Base-by-base conservation (phyloP, 768 basidiomycete species). In the Xerocomus brunneocitrinus region DNA sequence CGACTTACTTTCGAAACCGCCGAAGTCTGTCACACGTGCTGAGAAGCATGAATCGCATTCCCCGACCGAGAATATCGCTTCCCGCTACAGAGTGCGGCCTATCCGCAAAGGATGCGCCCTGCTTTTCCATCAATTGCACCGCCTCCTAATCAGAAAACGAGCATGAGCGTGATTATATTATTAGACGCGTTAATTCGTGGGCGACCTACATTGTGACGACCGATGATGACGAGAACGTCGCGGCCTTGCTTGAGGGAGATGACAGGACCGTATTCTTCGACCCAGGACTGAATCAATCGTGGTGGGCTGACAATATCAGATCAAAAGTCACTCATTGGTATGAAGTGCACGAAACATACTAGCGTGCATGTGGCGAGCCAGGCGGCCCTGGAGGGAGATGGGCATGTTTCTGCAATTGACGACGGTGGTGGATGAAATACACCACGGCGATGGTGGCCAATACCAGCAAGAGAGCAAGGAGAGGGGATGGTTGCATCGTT, bases 81-180 rank as follows among this genome's bases (percentile, higher is more conserved):
- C 78, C 82, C 0, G 81, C 74, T 10, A 84, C 19, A 19, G 19
- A 19, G 19, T 19, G 19, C 19, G 19, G 19, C 19, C 19, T 19
- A 19, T 19, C 19, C 77, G 74, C 75, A 16, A 79, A 69, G 4
- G 60, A 58, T 0, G 76, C 78, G 0, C 82, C 82, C 54, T 83
- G 79, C 55, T 79, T 78, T 64, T 84, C 82, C 79, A 84, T 74
- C 47, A 84, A 76, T 10, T 83, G 79, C 0, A 79, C 71, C 0
- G 82, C 81, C 43, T 64, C 67, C 65, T 67, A 5, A 44, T 19
- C 19, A 19, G 19, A 19, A 19, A 19, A 19, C 19, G 19, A 19
- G 19, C 19, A 1, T 19, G n/a, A 0, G 16, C 1, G 16, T 42
- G 19, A 19, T 19, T 19, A 19, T 9, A 27, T 42, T 12, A 13